phyloP scores from a whole-genome alignment of 2,329 filamentous ascomycete genomes.

The Fragosphaeria purpurea region DNA sequence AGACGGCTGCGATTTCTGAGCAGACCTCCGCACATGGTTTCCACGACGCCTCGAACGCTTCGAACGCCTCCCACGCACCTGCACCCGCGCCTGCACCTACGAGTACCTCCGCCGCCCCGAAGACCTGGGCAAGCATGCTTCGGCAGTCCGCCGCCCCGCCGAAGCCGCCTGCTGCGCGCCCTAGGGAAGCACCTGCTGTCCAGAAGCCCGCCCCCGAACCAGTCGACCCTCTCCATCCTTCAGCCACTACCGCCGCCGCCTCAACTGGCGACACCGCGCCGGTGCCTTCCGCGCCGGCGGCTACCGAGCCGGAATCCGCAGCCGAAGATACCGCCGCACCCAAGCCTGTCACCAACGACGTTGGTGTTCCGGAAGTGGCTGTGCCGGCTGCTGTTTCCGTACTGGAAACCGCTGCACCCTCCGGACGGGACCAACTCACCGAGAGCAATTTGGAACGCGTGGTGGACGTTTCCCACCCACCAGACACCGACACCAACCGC shows the following conservation, averaged over 20 bases:
- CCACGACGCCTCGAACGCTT: constrained; percentile 21
- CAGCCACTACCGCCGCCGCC: constrained; percentile 14
- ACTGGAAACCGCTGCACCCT: constrained; percentile 48
- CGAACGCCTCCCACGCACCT: constrained; percentile 23
- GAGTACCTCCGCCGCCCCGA: constrained; percentile 28
- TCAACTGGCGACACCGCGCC: background rate
- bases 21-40: constrained; percentile 20
- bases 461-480: constrained; percentile 67
- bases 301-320: constrained; percentile 27
- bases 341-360: constrained; percentile 25
- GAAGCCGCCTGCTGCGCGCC: constrained; percentile 11
- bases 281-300: constrained; percentile 1
- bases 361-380: constrained; percentile 20
- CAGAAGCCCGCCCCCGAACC: constrained; percentile 30
- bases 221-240: constrained; percentile 31
- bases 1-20: constrained; percentile 24
- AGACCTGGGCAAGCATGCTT: constrained; percentile 71
- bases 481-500: constrained; percentile 70
- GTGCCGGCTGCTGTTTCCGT: constrained; percentile 30
- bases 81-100: constrained; percentile 13
- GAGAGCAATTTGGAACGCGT: constrained; percentile 88
- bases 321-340: constrained; percentile 14
- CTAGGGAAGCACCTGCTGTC: constrained; percentile 8
- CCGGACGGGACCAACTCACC: constrained; percentile 74
- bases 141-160: constrained; percentile 44